A percentile compares a stretch with the other conserved stretches of the same genome.
phyloP scores from a whole-genome alignment of 805 yeast species.

The Metschnikowia sp. region DNA sequence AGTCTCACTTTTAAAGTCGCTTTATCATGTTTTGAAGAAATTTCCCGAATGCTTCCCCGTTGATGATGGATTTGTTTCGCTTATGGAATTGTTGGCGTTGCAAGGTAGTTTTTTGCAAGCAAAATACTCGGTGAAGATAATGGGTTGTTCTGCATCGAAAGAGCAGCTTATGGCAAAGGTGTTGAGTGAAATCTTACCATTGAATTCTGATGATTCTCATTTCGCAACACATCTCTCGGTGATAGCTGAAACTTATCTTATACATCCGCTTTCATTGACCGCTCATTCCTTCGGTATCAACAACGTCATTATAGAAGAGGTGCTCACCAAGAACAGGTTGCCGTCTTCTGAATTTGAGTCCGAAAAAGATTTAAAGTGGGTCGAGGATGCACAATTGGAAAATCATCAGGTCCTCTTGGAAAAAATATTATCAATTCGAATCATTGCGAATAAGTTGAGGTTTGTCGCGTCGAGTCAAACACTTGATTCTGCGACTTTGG shows the following conservation, averaged over 20 bases:
- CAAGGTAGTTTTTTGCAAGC: conserved; percentile 61
- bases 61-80: conserved; percentile 42
- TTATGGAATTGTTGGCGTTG: conserved; percentile 44
- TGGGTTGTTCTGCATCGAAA: conserved; percentile 46
- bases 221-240: conserved; percentile 58
- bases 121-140: conserved; percentile 57
- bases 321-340: conserved; percentile 52
- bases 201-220: conserved; percentile 33
- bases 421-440: conserved; percentile 51
- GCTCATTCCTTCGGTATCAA: conserved; percentile 57
- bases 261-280: conserved; percentile 48
- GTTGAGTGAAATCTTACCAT: conserved; percentile 47
- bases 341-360: conserved; percentile 23
- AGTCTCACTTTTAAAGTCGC: conserved; percentile 43
- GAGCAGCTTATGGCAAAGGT: conserved; percentile 40
- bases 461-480: conserved; percentile 32
- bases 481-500: conserved; percentile 3
- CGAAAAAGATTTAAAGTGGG: conserved; percentile 39
- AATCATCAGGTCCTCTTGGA: conserved; percentile 32
- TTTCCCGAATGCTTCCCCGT: conserved; percentile 47
- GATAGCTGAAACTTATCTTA: conserved; percentile 54
- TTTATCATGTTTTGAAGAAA: conserved; percentile 54
- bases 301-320: conserved; percentile 54
- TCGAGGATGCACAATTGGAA: conserved; percentile 39
- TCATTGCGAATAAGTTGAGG: conserved; percentile 59